Conservation (phyloP, 2,329 filamentous ascomycete species). For the Ceratocystis cacaofunesta region DNA sequence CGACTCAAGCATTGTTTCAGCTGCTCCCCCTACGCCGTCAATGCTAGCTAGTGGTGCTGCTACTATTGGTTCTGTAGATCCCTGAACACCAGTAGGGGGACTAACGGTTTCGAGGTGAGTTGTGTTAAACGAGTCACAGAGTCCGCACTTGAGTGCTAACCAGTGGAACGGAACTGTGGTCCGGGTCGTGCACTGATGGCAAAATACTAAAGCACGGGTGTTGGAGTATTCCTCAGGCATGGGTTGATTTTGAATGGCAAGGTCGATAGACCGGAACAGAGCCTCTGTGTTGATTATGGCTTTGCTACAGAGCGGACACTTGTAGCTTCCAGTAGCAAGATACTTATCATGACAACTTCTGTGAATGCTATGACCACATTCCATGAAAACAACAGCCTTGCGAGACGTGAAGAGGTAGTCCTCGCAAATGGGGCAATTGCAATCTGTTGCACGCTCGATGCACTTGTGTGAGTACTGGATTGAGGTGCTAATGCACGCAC, state of each 20-base stretch:
- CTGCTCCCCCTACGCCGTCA: not conserved
- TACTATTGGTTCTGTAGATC: not conserved
- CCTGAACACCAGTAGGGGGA: not conserved
- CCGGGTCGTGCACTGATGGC: conserved; percentile 87
- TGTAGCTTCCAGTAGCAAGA: conserved; percentile 70
- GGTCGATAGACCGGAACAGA: conserved; percentile 80
- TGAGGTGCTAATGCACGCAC: conserved; percentile 83
- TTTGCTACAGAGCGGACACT: conserved; percentile 91
- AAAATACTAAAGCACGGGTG: conserved; percentile 70
- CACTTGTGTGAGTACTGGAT: conserved; percentile 79
- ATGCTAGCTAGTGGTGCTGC: not conserved
- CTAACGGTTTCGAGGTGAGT: conserved; percentile 23
- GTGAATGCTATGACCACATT: conserved; percentile 92
- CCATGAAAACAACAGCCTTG: conserved; percentile 80
- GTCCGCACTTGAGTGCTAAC: conserved; percentile 77
- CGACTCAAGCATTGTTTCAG: not conserved
- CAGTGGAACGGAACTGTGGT: conserved; percentile 84
- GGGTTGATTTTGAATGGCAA: conserved; percentile 73
- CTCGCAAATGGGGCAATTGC: conserved; percentile 90
- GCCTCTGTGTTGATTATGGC: conserved; percentile 96
- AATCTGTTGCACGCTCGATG: conserved; percentile 86
- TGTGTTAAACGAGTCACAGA: conserved; percentile 57
- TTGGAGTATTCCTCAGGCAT: conserved; percentile 77
- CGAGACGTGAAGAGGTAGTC: conserved; percentile 94
- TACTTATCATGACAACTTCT: conserved; percentile 76